phyloP scores from a whole-genome alignment of 2,329 filamentous ascomycete species.

The Penicillium olsonii region DNA sequence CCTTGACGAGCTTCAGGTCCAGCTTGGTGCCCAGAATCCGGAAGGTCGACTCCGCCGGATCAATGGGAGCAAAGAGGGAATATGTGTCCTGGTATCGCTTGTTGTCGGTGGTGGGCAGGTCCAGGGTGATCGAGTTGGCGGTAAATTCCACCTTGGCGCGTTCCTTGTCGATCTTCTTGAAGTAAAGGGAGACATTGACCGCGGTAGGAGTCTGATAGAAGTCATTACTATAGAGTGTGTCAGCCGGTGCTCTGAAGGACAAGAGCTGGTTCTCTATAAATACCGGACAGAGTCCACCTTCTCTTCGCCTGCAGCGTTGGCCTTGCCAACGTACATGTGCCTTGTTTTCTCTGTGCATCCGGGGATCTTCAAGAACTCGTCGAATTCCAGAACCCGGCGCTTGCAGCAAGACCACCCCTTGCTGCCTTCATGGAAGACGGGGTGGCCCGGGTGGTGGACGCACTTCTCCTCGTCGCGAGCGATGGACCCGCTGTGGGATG shows the following conservation, averaged over 20 bases:
- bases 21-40: constrained; percentile 88
- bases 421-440: constrained; percentile 96
- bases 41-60: constrained; percentile 72
- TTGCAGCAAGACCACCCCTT: constrained; percentile 99
- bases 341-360: constrained; percentile 80
- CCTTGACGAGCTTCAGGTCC: constrained; percentile 73
- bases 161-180: constrained; percentile 94
- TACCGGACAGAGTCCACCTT: constrained; percentile 75
- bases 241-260: constrained; percentile 1
- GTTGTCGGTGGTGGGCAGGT: constrained; percentile 81
- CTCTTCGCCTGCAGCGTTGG: constrained; percentile 71
- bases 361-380: constrained; percentile 94
- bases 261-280: constrained; percentile 25
- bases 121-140: constrained; percentile 65
- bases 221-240: constrained; percentile 63
- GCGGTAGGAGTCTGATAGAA: constrained; percentile 89
- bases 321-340: constrained; percentile 80
- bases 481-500: constrained; percentile 60
- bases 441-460: constrained; percentile 82
- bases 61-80: constrained; percentile 74
- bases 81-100: constrained; percentile 79
- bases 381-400: constrained; percentile 89
- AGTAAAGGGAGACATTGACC: constrained; percentile 88
- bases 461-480: constrained; percentile 73
- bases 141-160: constrained; percentile 71